Base-by-base conservation (phyloP, 495 filamentous ascomycete genomes). In the Tuber aestivum region DNA sequence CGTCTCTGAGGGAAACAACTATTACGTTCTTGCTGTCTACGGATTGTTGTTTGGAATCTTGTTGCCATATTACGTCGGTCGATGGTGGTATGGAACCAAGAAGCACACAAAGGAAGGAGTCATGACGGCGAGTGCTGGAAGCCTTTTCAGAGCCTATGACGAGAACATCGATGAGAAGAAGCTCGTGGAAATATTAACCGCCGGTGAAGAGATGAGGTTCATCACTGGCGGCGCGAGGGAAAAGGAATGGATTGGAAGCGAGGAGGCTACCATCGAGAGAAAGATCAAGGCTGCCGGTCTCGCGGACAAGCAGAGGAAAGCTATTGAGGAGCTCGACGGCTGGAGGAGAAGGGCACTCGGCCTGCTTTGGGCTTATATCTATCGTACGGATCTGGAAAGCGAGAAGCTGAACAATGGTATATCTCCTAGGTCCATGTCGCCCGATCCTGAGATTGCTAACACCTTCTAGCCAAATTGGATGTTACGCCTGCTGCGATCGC, bases 41-140 rank as follows among this genome's bases (percentile, higher is more conserved):
- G 94, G 92, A 16, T 84, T 89, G 65, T 86, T 97, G 50, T 89
- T 99, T 48, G 96, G 94, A 71, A 92, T 97, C 42, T 85, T 97
- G 65, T 85, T 99, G 69, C 95, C 95, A 20, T 99, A 97, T 82
- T 87, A 96, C 70, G 96, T 98, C 50, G 95, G 95, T 40, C 92
- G 91, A 45, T 99, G 95, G 95, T 99, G 95, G 95, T 99, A 98
- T 83, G 95, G 95, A 72, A 97, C 93, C 10, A 93, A 97, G 83
- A 88, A 91, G 70, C 88, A 93, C 83, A 97, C 95, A 32, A 95
- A 93, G 84, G 95, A 99, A 85, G 91, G 91, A 77, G 92, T 98
- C 42, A 87, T 97, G 50, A 90, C 97, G 74, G 92, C 94, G 78
- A 97, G 92, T 83, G 94, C 95, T 74, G 95, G 95, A 80, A 92